A percentile compares a stretch with the other conserved stretches of the same genome.
phyloP scores from a whole-genome alignment of 2,329 filamentous ascomycete species.

The Elsinoe australis region DNA sequence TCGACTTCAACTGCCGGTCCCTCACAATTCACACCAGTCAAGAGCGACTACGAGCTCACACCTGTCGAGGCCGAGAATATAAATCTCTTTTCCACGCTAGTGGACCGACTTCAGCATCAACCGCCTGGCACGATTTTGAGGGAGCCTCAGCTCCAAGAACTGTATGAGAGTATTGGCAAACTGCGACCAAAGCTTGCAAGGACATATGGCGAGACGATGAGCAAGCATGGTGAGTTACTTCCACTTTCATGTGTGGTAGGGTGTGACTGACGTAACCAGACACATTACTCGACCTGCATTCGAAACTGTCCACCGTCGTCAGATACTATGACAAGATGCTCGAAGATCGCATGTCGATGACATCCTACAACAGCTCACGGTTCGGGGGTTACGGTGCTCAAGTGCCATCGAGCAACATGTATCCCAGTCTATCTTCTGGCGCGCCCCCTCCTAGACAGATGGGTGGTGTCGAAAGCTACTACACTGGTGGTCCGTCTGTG shows the following conservation, averaged over 20 bases:
- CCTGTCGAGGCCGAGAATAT: conserved; percentile 95
- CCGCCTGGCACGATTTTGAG: conserved; percentile 91
- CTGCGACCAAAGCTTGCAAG: conserved; percentile 86
- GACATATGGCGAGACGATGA: conserved; percentile 98
- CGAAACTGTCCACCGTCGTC: conserved; percentile 91
- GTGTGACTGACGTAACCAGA: conserved; percentile 54
- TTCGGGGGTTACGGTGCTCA: conserved; percentile 35
- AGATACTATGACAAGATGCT: conserved; percentile 98
- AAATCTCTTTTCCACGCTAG: conserved; percentile 86
- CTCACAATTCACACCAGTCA: conserved; percentile 51
- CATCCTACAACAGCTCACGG: conserved; percentile 67
- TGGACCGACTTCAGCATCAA: conserved; percentile 90
- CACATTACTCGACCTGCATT: conserved; percentile 84
- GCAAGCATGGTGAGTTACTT: conserved; percentile 85
- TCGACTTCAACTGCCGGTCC: conserved; percentile 41
- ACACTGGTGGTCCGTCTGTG: conserved; percentile 54
- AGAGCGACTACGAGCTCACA: conserved; percentile 90
- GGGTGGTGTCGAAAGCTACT: conserved; percentile 68
- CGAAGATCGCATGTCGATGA: conserved; percentile 86
- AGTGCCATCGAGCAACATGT: conserved; percentile 52
- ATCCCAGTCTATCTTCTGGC: conserved; percentile 60
- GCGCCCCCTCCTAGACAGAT: conserved; percentile 36
- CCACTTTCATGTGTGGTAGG: too few species aligned
- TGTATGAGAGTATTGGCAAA: conserved; percentile 95
- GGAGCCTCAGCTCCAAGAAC: conserved; percentile 93